Evolutionary conservation across 2,329 filamentous ascomycete genomes (phyloP), one percentile per base, ranked within the genome.

Genomic region (Phoma herbarum): DNA sequence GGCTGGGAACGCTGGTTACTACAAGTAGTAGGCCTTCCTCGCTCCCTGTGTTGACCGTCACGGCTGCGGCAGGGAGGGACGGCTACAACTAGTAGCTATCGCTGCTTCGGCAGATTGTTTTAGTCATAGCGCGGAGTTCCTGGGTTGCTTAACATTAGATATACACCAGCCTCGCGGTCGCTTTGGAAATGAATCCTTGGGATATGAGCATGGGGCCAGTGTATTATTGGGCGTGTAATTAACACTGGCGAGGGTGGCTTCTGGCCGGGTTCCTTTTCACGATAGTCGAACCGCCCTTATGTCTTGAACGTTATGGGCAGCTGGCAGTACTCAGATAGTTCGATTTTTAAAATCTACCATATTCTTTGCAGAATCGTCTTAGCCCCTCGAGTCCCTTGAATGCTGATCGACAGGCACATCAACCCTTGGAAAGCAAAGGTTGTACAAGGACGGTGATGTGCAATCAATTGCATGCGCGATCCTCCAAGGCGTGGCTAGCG

Each of bases 401-500:
- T n/a, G n/a, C 11, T 50, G 50, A 45, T 46, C 29, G 31, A 35
- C 45, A 59, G 50, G 45, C 25, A 53, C 50, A 23, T 8, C 6
- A 14, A n/a, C 26, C 26, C 26, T 28, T 23, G n/a, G 22, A 39
- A 51, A 46, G 41, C 50, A 54, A 51, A 26, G 56, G 56, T 50
- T 9, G 41, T 26, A 54, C 50, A 41, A 14, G 39, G 16, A 35
- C 10, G 8, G 42, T 25, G 23, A 46, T 37, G 31, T 20, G 41
- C 41, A 42, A 53, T 58, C 37, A 23, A 47, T 31, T 16, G 37
- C 44, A 37, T 57, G 35, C 54, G 26, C 35, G 54, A 26, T 42
- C 41, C 9, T 28, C 18, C 48, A 52, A 28, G 54, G 54, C 55
- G 49, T 59, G 56, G 56, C 50, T 59, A 59, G 56, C 50, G 56